Percentiles rank a stretch among this genome's conserved stretches.
Conservation (phyloP, 805 yeast genomes). For the Barnettozyma wickerhamii region DNA sequence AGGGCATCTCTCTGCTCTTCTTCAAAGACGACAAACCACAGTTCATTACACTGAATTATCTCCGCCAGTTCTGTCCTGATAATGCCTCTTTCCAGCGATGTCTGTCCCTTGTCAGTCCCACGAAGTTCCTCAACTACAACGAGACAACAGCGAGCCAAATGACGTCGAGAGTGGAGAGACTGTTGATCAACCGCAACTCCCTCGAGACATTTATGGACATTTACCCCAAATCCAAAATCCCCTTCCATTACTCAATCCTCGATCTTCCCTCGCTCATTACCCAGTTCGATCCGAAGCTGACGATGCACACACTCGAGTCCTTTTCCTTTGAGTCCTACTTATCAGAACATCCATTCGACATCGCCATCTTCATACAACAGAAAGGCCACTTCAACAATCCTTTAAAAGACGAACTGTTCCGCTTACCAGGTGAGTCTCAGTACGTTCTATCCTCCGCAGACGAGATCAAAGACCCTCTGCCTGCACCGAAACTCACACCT, state of each 20-base stretch:
- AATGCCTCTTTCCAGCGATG: background rate
- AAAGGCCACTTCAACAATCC: background rate
- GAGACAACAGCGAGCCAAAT: background rate
- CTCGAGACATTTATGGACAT: background rate
- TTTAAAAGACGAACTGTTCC: background rate
- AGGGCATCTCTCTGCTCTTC: conserved; percentile 5
- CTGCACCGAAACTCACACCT: background rate
- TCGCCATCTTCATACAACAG: background rate
- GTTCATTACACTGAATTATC: conserved; percentile 4
- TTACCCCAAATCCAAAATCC: background rate
- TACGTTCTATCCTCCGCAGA: background rate
- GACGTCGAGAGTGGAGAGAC: background rate
- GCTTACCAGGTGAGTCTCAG: background rate
- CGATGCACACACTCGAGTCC: background rate
- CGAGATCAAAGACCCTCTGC: background rate
- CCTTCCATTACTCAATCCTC: background rate
- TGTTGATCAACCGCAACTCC: background rate
- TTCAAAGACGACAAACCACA: background rate
- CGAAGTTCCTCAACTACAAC: background rate
- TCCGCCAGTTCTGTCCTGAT: background rate
- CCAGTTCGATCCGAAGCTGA: background rate
- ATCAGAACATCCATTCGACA: conserved; percentile 3
- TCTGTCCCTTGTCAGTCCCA: background rate
- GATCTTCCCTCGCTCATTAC: background rate
- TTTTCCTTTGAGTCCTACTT: background rate